Evolutionary conservation across 306 rosid species (phyloP).

Genomic region (Alnus glutinosa): DNA sequence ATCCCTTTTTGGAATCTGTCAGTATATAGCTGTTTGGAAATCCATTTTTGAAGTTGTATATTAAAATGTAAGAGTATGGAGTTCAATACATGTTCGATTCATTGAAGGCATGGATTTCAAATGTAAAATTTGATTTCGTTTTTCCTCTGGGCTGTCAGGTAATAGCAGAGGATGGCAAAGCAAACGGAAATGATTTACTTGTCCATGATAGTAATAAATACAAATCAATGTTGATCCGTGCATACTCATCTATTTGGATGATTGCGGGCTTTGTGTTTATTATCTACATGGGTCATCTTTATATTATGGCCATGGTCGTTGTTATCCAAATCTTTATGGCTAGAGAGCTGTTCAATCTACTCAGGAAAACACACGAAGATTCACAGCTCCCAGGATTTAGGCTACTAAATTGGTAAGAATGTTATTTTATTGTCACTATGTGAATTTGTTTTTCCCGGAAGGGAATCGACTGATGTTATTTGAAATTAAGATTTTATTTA

Average conservation of each 20-base stretch:
- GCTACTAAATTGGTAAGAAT: constrained; percentile 77
- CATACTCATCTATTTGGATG: constrained; percentile 93
- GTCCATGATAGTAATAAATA: constrained; percentile 84
- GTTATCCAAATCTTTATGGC: constrained; percentile 99
- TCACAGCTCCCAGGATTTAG: constrained; percentile 93
- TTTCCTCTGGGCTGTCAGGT: constrained; percentile 47
- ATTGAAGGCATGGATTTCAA: too few relatives aligned
- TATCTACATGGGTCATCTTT: constrained; percentile 92
- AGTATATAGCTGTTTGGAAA: not conserved
- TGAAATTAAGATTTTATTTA: not conserved
- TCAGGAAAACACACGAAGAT: constrained; percentile 89
- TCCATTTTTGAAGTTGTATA: not conserved
- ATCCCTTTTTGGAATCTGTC: constrained; percentile 7
- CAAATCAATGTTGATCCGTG: constrained; percentile 83
- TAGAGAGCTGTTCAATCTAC: constrained; percentile 83
- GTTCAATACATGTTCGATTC: not conserved
- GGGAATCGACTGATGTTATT: constrained; percentile 3
- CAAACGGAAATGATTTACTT: constrained; percentile 70
- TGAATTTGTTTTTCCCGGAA: constrained; percentile 24
- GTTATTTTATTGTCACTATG: constrained; percentile 18
- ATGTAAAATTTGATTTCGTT: constrained; percentile 15
- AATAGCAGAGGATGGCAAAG: constrained; percentile 58
- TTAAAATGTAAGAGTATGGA: not conserved
- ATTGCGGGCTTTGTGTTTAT: constrained; percentile 83
- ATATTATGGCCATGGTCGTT: constrained; percentile 86